phyloP scores from a whole-genome alignment of 768 basidiomycete species.

The Psilocybe azurescens region DNA sequence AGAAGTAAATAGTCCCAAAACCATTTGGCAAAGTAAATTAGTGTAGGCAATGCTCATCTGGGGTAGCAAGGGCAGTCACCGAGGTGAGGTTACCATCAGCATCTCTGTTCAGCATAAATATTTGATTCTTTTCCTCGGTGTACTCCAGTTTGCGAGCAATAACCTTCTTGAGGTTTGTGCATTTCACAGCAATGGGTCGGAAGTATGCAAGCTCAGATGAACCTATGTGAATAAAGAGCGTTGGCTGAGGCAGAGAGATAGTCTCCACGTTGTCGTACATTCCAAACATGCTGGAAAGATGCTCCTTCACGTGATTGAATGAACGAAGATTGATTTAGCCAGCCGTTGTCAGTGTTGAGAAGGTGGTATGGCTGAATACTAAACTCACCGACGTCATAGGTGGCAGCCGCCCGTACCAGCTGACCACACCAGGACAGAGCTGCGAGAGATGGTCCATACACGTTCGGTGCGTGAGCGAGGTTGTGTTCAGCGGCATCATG shows the following conservation, averaged over 20 bases:
- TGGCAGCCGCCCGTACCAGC: slow-evolving; percentile 10
- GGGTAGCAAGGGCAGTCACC: neutral
- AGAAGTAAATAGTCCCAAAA: no score
- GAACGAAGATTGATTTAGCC: neutral
- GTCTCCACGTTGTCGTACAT: slow-evolving; percentile 19
- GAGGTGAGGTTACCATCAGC: neutral
- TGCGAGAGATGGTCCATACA: slow-evolving; percentile 19
- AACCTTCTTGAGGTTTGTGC: slow-evolving; percentile 12
- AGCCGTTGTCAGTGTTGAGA: neutral
- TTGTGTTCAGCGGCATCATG: slow-evolving; percentile 12
- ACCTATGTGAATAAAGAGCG: slow-evolving; percentile 12
- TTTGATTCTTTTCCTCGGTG: slow-evolving; percentile 11
- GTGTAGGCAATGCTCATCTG: neutral
- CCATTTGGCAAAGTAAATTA: neutral
- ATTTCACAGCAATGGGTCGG: slow-evolving; percentile 1
- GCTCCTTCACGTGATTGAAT: slow-evolving; percentile 1
- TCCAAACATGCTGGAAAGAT: slow-evolving; percentile 15
- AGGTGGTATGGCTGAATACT: neutral
- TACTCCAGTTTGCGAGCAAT: slow-evolving; percentile 17
- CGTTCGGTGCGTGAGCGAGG: neutral
- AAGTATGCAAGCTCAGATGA: slow-evolving; percentile 14
- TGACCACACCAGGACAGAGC: slow-evolving; percentile 16
- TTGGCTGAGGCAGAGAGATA: slow-evolving; percentile 12
- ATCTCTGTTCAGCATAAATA: slow-evolving; percentile 5
- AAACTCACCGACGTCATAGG: slow-evolving; percentile 19